Base-by-base conservation (phyloP, 768 basidiomycete genomes). In the Cyclocybe cylindracea region DNA sequence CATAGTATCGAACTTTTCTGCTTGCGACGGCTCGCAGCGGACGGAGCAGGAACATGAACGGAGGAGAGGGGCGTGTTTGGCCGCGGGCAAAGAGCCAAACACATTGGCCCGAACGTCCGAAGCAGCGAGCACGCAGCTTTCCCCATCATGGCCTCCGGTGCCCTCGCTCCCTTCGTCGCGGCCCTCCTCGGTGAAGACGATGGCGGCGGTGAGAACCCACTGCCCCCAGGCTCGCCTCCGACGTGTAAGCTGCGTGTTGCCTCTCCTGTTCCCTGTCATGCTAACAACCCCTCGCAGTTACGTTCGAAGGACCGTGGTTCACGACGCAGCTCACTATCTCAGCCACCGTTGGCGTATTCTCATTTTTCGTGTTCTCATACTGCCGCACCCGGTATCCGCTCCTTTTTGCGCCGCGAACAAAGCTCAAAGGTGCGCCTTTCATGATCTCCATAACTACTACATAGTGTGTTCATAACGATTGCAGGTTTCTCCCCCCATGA, bases 281-380 rank as follows among this genome's bases (percentile, higher is more conserved):
- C 37, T 48, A 24, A 49, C 14, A 24, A 49, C 14, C 19, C 34
- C 32, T 37, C 37, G 39, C 61, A 91, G 89, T 77, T 57, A 89
- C 80, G 64, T 94, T 90, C 66, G 86, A 91, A 63, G 95, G 96
- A 0, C 94, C 94, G 33, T 98, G 97, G 97, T 89, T 99, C 69
- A 84, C 85, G 16, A 97, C 95, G 1, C 96, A 98, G 67, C 74
- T 96, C 13, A 69, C 79, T 2, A 82, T 98, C 32, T 90, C 96
- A 3, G 74, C 81, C 10, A 68, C 78, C 13, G 84, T 99, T 51
- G 96, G 97, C 2, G 38, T 94, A 1, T 68, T 76, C 4, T 89
- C 91, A 0, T 94, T 98, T 70, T 63, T 97, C 11, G 63, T 92
- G 3, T 99, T 99, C 72, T 96, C 89, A 4, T 91, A 93, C 62